Evolutionary conservation across 495 filamentous ascomycete species (phyloP).

Genomic region (Parathielavia appendiculata): DNA sequence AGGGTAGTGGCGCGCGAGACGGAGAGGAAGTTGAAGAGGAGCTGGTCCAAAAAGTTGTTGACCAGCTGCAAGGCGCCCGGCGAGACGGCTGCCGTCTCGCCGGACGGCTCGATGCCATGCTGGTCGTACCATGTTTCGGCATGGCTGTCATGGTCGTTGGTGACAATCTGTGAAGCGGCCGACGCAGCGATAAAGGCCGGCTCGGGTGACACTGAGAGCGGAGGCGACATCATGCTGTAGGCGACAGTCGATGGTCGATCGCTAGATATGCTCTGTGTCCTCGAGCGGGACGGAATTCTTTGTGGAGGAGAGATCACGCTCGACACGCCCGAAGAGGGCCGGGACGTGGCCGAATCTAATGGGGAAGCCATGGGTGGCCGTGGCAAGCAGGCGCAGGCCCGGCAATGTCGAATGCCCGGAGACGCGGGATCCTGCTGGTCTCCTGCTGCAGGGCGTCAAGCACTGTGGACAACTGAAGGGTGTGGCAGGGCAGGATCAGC

Average conservation of each 20-base stretch:
- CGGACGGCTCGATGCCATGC: constrained; percentile 56
- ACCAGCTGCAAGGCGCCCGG: constrained; percentile 69
- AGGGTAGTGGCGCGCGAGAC: constrained; percentile 78
- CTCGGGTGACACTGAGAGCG: constrained; percentile 63
- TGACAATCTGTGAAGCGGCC: constrained; percentile 88
- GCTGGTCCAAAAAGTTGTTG: constrained; percentile 91
- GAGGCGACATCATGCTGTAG: constrained; percentile 54
- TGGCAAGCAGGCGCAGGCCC: constrained; percentile 10
- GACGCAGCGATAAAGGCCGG: constrained; percentile 85
- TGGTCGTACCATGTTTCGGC: constrained; percentile 60
- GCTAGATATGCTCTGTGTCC: constrained; percentile 52
- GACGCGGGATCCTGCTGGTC: constrained; percentile 20
- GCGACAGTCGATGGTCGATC: constrained; percentile 48
- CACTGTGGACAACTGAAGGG: constrained; percentile 7
- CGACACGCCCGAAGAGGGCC: constrained; percentile 37
- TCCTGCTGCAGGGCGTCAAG: constrained; percentile 18
- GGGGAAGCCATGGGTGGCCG: constrained; percentile 23
- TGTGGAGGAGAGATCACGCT: constrained; percentile 35
- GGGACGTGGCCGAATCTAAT: constrained; percentile 39
- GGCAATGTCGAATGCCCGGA: constrained; percentile 11
- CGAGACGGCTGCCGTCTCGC: constrained; percentile 68
- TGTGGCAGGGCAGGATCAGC: constrained; percentile 6
- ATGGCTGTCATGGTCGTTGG: constrained; percentile 74
- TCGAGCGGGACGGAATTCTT: constrained; percentile 35
- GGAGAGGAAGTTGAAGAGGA: constrained; percentile 82